phyloP scores from a whole-genome alignment of 179 eudicot species.

The Camellia oleifera region DNA sequence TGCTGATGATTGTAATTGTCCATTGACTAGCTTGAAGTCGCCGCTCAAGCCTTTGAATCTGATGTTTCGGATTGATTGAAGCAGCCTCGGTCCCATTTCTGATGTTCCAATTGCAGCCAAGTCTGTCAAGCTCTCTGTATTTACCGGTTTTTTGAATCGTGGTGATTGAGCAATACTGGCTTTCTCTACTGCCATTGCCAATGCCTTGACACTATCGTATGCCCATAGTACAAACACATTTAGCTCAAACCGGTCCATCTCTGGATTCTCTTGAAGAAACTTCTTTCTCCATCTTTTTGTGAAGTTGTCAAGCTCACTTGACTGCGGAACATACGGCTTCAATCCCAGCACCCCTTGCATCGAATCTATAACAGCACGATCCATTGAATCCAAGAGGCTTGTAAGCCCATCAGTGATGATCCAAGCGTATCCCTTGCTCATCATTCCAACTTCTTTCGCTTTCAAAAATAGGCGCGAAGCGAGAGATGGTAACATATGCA shows the following conservation, averaged over 20 bases:
- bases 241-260: conserved; percentile 14
- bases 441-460: conserved; percentile 55
- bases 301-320: conserved; percentile 33
- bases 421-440: conserved; percentile 67
- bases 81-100: conserved; percentile 29
- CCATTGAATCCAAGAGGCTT: conserved; percentile 34
- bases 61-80: conserved; percentile 23
- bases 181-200: conserved; percentile 59
- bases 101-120: conserved; percentile 37
- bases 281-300: conserved; percentile 38
- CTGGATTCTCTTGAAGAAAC: conserved; percentile 39
- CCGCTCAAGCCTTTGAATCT: conserved; percentile 45
- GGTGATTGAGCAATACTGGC: conserved; percentile 9
- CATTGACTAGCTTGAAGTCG: conserved; percentile 29
- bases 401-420: conserved; percentile 51
- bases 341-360: conserved; percentile 74
- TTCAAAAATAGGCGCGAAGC: conserved; percentile 47
- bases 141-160: conserved; percentile 5
- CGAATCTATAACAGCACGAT: conserved; percentile 25
- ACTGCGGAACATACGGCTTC: conserved; percentile 39
- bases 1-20: conserved; percentile 30
- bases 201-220: conserved; percentile 53
- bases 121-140: conserved; percentile 22
- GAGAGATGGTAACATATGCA: conserved; percentile 48
- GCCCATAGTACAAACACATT: conserved; percentile 52